A percentile compares a stretch with the other conserved stretches of the same genome.
Conservation (phyloP, 768 basidiomycete species). For the Strobilomyces echinocephalus region DNA sequence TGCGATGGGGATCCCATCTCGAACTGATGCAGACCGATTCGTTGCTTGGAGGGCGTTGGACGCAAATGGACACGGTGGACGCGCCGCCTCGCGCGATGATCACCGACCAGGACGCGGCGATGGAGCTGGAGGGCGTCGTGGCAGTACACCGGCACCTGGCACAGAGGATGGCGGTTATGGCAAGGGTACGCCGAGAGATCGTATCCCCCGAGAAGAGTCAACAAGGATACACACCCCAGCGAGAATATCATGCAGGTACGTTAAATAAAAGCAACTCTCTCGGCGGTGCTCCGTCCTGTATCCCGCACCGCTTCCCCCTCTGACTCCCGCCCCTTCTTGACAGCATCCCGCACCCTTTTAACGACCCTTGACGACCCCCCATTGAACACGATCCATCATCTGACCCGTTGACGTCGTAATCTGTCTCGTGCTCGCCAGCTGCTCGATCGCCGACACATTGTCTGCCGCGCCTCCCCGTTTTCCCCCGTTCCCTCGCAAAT, state of each 20-base stretch:
- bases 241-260: constrained; percentile 11
- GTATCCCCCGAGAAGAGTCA: constrained; percentile 20
- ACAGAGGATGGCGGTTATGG: constrained; percentile 28
- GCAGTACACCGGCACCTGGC: constrained; percentile 20
- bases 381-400: too few relatives aligned
- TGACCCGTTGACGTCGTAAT: not conserved
- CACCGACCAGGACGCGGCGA: constrained; percentile 18
- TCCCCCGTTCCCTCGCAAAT: constrained; percentile 18
- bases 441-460: constrained; percentile 6
- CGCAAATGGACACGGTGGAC: not conserved
- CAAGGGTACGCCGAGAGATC: constrained; percentile 28
- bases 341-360: constrained; percentile 12
- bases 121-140: constrained; percentile 13
- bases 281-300: constrained; percentile 19
- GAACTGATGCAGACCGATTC: constrained; percentile 11
- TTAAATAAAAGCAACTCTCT: constrained; percentile 20
- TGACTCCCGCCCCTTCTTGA: not conserved
- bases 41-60: not conserved
- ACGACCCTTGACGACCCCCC: constrained; percentile 29
- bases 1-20: constrained; percentile 19
- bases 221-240: constrained; percentile 29
- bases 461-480: constrained; percentile 17
- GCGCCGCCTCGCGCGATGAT: constrained; percentile 23
- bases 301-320: constrained; percentile 2
- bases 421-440: not conserved